phyloP scores from a whole-genome alignment of 371 early-diverging fungal species.

The Mortierella sp. region DNA sequence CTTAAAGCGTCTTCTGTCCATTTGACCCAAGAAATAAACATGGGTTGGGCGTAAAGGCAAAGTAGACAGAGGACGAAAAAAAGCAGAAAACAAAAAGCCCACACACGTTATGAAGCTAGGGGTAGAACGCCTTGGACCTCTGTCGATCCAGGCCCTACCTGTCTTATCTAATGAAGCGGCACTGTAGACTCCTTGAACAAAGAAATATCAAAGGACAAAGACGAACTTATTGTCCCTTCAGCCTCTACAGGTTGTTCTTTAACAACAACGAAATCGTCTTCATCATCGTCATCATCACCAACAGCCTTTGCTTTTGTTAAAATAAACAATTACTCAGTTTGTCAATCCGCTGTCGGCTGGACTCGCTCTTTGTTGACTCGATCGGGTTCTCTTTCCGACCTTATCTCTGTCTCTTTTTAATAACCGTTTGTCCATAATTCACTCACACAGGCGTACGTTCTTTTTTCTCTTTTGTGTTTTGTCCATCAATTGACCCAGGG shows the following conservation, averaged over 20 bases:
- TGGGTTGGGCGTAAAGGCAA: slow-evolving; percentile 5
- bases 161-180: too few relatives aligned
- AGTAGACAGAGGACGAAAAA: background rate
- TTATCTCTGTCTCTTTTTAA: background rate
- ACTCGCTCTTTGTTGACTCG: background rate
- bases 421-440: background rate
- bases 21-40: background rate
- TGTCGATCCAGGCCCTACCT: too few relatives aligned
- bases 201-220: too few relatives aligned
- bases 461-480: background rate
- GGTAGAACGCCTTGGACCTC: too few relatives aligned
- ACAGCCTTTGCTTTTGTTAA: background rate
- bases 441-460: background rate
- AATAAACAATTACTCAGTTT: background rate
- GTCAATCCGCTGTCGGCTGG: slow-evolving; percentile 7
- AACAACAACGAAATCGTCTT: background rate
- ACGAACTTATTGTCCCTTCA: too few relatives aligned
- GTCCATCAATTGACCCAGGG: background rate
- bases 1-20: background rate
- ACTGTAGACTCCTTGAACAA: too few relatives aligned
- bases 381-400: background rate
- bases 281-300: background rate
- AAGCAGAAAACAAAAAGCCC: background rate
- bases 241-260: too few relatives aligned
- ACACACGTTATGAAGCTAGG: background rate